These are phyloP conservation scores for Nemania serpens DNA, from an alignment of 2,329 filamentous ascomycete genomes.

Conservation along the genomic window DNA sequence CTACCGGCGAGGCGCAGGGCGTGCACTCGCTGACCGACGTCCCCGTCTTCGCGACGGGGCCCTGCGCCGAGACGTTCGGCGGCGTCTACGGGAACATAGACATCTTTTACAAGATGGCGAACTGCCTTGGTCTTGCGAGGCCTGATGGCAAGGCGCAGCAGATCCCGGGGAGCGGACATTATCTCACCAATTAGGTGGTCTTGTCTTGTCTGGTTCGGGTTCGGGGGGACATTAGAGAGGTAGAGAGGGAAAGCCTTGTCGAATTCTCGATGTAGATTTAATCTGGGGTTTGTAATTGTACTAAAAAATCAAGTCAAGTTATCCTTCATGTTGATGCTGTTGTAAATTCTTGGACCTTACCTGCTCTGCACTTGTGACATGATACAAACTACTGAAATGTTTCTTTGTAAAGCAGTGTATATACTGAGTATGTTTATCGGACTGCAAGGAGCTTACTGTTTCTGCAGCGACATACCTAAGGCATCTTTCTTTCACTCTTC, in stretches of 20 bases:
- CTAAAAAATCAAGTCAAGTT: too few species aligned
- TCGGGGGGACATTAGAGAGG: too few species aligned
- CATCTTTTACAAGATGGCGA: constrained; percentile 75
- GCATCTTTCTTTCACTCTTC: neutral
- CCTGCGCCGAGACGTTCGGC: constrained; percentile 77
- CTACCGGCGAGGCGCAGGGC: constrained; percentile 65
- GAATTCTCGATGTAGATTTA: neutral
- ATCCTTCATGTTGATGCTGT: too few species aligned
- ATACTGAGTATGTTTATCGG: too few species aligned
- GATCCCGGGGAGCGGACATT: neutral
- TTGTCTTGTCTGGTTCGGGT: too few species aligned
- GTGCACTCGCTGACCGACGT: constrained; percentile 81
- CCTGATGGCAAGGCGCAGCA: constrained; percentile 24
- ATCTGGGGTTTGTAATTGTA: too few species aligned
- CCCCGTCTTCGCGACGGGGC: constrained; percentile 76
- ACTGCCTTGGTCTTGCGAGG: constrained; percentile 63
- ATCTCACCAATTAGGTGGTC: neutral
- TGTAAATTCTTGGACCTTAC: too few species aligned
- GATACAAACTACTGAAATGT: too few species aligned
- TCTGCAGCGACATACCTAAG: too few species aligned
- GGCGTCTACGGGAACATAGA: constrained; percentile 74
- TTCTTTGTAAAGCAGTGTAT: too few species aligned
- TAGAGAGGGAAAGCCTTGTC: neutral
- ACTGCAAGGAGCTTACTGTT: too few species aligned
- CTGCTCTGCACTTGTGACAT: too few species aligned